These are phyloP conservation scores for Trypanosoma melophagium DNA, from an alignment of 208 protist species.

Conservation along the genomic window DNA sequence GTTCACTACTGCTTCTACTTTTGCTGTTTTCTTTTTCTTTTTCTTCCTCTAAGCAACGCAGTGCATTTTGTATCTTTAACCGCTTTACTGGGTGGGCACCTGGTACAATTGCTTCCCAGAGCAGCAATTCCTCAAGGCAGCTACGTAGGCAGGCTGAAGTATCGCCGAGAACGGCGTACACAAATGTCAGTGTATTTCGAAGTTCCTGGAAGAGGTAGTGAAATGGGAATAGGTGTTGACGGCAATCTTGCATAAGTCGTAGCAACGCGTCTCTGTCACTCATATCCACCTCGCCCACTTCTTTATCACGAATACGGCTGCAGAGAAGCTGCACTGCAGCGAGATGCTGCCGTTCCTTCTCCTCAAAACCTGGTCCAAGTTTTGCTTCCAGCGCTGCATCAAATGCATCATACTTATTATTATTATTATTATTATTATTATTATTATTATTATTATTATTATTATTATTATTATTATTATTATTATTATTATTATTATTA, in stretches of 20 bases:
- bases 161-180: constrained; percentile 71
- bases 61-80: constrained; percentile 74
- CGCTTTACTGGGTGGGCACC: constrained; percentile 80
- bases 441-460: no score
- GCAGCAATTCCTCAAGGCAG: constrained; percentile 71
- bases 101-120: constrained; percentile 84
- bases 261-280: constrained; percentile 41
- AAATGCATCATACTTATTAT: constrained; percentile 43
- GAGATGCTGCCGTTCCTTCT: constrained; percentile 33
- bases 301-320: constrained; percentile 37
- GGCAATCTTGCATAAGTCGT: constrained; percentile 43
- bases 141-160: constrained; percentile 35
- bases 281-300: constrained; percentile 34
- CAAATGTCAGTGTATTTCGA: constrained; percentile 78
- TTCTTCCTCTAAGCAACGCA: constrained; percentile 37
- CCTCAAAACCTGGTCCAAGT: constrained; percentile 20
- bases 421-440: not conserved
- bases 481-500: not conserved
- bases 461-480: constrained; percentile 2
- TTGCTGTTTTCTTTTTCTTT: not conserved
- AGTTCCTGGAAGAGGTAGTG: constrained; percentile 85
- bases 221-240: constrained; percentile 60
- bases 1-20: not conserved
- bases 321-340: constrained; percentile 52
- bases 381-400: constrained; percentile 47